phyloP scores from a whole-genome alignment of 1,284 basidiomycete species.

The Wolfiporia cocos region DNA sequence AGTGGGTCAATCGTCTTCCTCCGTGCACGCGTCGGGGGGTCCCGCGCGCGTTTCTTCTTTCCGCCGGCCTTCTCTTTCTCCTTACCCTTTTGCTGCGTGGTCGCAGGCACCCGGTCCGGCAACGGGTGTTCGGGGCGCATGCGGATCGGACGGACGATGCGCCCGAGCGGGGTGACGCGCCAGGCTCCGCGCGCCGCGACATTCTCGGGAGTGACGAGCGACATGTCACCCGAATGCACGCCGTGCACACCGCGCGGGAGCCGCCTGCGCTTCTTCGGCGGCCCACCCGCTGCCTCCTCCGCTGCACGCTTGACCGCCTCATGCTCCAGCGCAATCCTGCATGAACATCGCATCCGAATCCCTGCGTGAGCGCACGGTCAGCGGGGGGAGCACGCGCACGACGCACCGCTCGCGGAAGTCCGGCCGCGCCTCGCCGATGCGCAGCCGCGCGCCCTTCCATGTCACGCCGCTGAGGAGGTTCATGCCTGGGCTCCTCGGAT shows the following conservation, averaged over 20 bases:
- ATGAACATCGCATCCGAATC: too few relatives aligned
- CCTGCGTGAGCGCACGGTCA: too few relatives aligned
- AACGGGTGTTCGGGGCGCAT: conserved; percentile 65
- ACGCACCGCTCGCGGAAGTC: conserved; percentile 59
- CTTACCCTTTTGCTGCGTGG: conserved; percentile 12
- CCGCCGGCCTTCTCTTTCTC: conserved; percentile 11
- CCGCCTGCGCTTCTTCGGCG: conserved; percentile 29
- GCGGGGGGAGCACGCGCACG: neutral
- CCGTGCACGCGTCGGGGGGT: conserved; percentile 40
- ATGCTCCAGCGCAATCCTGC: conserved; percentile 33
- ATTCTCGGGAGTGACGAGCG: conserved; percentile 51
- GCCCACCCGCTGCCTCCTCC: conserved; percentile 14
- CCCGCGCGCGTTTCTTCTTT: conserved; percentile 18
- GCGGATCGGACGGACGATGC: conserved; percentile 56
- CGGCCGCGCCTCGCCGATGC: conserved; percentile 74
- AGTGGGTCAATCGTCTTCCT: conserved; percentile 59
- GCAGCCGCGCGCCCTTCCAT: conserved; percentile 77
- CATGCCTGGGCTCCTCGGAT: conserved; percentile 50
- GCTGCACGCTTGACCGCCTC: conserved; percentile 19
- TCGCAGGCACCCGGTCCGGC: conserved; percentile 27
- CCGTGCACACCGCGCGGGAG: conserved; percentile 31
- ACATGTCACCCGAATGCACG: conserved; percentile 52
- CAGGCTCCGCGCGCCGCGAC: conserved; percentile 48
- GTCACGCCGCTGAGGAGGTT: conserved; percentile 71
- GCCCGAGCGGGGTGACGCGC: conserved; percentile 59